Conservation (phyloP, 495 filamentous ascomycete species). For the Astrothelium subdiscretum region DNA sequence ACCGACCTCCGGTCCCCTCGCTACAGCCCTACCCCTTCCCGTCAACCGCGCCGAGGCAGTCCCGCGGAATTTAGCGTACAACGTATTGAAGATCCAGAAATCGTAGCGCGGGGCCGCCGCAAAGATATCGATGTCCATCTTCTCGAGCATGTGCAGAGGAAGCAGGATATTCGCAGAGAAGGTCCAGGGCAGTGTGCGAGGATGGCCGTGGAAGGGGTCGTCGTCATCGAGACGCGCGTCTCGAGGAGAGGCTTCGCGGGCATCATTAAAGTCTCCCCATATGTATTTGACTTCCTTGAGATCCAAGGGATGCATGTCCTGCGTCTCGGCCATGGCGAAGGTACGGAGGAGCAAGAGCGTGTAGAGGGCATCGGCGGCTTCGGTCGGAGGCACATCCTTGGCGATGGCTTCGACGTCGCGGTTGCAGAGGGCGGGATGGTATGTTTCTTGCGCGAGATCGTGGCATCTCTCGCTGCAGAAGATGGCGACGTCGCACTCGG, state of each 20-base stretch:
- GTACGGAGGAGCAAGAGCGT: constrained; percentile 43
- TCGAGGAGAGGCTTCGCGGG: constrained; percentile 33
- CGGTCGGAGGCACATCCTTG: constrained; percentile 60
- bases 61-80: constrained; percentile 86
- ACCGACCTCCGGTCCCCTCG: constrained; percentile 66
- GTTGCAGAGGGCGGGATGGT: constrained; percentile 81
- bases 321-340: constrained; percentile 76
- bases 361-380: constrained; percentile 68
- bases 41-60: constrained; percentile 66
- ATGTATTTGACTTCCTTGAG: constrained; percentile 81
- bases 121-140: constrained; percentile 85
- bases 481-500: constrained; percentile 67
- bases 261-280: constrained; percentile 64
- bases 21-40: constrained; percentile 39
- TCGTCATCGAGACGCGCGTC: constrained; percentile 7
- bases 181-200: constrained; percentile 67
- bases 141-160: constrained; percentile 75
- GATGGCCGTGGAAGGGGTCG: constrained; percentile 30
- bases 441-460: constrained; percentile 54
- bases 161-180: constrained; percentile 75
- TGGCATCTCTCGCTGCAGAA: constrained; percentile 75
- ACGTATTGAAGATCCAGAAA: constrained; percentile 86
- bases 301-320: constrained; percentile 69
- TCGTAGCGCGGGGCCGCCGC: constrained; percentile 52
- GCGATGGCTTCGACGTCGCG: constrained; percentile 66